Evolutionary conservation across 1,284 basidiomycete species (phyloP), one percentile per base, ranked within the genome.

Genomic region (Neonothopanus nambi): DNA sequence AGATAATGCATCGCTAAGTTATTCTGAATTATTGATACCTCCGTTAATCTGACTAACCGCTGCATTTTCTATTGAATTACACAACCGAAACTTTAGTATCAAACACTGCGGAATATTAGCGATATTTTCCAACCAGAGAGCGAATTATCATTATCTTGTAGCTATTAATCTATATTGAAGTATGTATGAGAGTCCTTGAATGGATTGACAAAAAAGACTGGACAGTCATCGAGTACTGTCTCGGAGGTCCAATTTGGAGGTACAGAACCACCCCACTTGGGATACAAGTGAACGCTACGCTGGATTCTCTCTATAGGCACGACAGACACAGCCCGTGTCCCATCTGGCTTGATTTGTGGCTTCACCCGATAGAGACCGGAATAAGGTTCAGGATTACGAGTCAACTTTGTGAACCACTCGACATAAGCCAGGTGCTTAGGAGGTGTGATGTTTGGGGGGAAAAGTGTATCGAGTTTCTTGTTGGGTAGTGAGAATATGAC

Each of bases 231-330:
- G 6, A 51, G 18, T 3, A 43, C 26, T 11, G 23, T 17, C 17
- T 51, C 40, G 20, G 6, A 17, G 0, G 24, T 42, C 48, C 48
- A 51, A 15, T 30, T 18, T 0, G 39, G 7, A 0, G 40, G 48
- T 13, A 42, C 48, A 0, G 48, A 13, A 11, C 48, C 48, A 20
- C 48, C 48, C 48, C 48, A 51, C n/a, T 51, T 51, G 30, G 48
- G 48, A 24, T 28, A 51, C 1, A 51, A n/a, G 43, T 51, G 36
- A 20, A 42, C 38, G 33, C 39, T 42, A 0, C 4, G 12, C 2
- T 20, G 9, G 6, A 51, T 42, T 11, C 0, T 51, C 15, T 51
- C 40, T 0, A 51, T 0, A 30, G 48, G 48, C 18, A 51, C 23
- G 6, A 51, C 20, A 21, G 38, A 49, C 23, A 26, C 38, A n/a